Evolutionary conservation across 306 rosid genomes (phyloP).

Genomic region (Ochetophila trinervis): DNA sequence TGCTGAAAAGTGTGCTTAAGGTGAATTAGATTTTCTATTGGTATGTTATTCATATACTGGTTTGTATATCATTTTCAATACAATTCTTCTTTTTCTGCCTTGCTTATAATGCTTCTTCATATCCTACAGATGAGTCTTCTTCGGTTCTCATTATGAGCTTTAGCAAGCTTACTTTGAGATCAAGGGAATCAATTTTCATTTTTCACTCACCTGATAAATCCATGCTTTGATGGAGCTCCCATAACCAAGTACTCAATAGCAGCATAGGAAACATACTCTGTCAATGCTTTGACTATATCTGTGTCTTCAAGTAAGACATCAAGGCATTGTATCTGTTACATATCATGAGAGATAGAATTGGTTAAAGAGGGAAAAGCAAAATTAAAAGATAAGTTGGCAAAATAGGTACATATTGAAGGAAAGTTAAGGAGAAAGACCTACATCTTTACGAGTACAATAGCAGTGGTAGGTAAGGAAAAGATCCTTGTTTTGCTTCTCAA

Average conservation of each 20-base stretch:
- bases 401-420: neutral
- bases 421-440: slow-evolving; percentile 23
- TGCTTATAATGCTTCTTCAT: too few relatives aligned
- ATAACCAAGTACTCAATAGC: slow-evolving; percentile 79
- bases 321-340: slow-evolving; percentile 68
- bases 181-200: neutral
- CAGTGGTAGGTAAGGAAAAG: slow-evolving; percentile 79
- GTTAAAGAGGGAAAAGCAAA: neutral
- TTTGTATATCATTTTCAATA: too few relatives aligned
- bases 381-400: neutral
- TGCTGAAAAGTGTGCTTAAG: too few relatives aligned
- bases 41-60: too few relatives aligned
- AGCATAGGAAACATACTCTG: slow-evolving; percentile 69
- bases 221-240: slow-evolving; percentile 74
- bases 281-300: slow-evolving; percentile 66
- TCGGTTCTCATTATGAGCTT: neutral
- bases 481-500: slow-evolving; percentile 51
- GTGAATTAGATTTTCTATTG: too few relatives aligned
- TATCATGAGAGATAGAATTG: neutral
- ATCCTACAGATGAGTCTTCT: neutral
- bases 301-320: slow-evolving; percentile 80
- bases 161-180: neutral
- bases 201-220: slow-evolving; percentile 65
- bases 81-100: too few relatives aligned
- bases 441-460: slow-evolving; percentile 93